Percentiles rank a stretch among this genome's conserved stretches.
Evolutionary conservation across 805 yeast genomes (phyloP).

Genomic region (Pichia membranifaciens): DNA sequence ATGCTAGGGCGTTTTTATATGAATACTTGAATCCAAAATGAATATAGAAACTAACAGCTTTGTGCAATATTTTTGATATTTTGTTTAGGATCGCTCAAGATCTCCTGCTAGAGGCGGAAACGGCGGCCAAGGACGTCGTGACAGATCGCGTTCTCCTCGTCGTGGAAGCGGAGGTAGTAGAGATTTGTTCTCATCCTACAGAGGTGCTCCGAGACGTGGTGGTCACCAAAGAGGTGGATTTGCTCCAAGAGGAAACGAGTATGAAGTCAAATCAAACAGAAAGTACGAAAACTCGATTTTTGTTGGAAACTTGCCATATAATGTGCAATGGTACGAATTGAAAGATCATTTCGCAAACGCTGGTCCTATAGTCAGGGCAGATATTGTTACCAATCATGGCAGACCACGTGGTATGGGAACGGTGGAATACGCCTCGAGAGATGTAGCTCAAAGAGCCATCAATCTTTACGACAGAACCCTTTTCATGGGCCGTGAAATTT

Average conservation of each 20-base stretch:
- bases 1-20: background rate
- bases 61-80: background rate
- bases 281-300: conserved; percentile 65
- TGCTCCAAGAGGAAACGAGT: conserved; percentile 28
- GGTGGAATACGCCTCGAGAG: conserved; percentile 66
- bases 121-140: conserved; percentile 14
- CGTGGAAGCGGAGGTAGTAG: conserved; percentile 23
- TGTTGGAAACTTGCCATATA: conserved; percentile 68
- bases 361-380: conserved; percentile 73
- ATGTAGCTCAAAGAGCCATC: conserved; percentile 69
- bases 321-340: conserved; percentile 52
- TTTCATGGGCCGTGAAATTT: conserved; percentile 70
- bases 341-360: conserved; percentile 52
- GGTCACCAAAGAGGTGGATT: conserved; percentile 19
- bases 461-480: conserved; percentile 57
- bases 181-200: conserved; percentile 7
- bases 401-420: conserved; percentile 88
- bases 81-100: conserved; percentile 25
- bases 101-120: conserved; percentile 29
- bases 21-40: background rate
- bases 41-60: conserved; percentile 9
- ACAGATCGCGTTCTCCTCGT: conserved; percentile 30
- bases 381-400: conserved; percentile 71
- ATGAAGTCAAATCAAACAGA: conserved; percentile 41
- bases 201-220: conserved; percentile 16